phyloP scores from a whole-genome alignment of 345 rosid genomes.

The Rhizophora apiculata region DNA sequence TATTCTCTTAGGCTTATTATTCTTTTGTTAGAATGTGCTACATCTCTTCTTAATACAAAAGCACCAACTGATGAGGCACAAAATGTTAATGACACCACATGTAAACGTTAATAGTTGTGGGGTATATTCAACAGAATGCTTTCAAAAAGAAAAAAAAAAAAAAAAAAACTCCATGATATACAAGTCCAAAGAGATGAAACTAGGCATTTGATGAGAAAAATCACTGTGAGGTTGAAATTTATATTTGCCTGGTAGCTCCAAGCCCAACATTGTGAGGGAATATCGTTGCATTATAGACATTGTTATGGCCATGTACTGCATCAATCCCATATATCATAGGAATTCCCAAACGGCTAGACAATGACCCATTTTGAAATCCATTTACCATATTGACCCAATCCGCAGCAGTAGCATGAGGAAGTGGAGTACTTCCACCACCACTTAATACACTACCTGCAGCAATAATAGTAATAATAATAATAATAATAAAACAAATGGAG shows the following conservation, averaged over 20 bases:
- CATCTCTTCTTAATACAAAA: too few relatives aligned
- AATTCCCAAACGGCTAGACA: constrained; percentile 37
- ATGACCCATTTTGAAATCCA: constrained; percentile 27
- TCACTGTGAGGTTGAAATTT: not conserved
- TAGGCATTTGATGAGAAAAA: not conserved
- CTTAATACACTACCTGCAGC: constrained; percentile 37
- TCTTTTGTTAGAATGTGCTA: not conserved
- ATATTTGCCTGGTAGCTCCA: constrained; percentile 41
- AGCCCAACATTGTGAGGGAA: constrained; percentile 47
- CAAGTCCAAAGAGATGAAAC: not conserved
- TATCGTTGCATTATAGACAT: constrained; percentile 43
- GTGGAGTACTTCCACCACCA: constrained; percentile 40
- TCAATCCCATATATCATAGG: constrained; percentile 43
- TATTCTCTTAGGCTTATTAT: not conserved
- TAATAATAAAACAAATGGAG: too few relatives aligned
- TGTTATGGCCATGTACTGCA: constrained; percentile 45
- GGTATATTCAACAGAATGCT: too few relatives aligned
- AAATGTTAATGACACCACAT: too few relatives aligned
- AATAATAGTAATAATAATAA: not conserved
- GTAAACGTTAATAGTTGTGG: too few relatives aligned
- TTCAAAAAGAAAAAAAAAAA: too few relatives aligned
- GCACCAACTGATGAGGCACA: too few relatives aligned
- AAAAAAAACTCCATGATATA: not conserved
- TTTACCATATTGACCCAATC: constrained; percentile 40
- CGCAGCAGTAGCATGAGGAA: constrained; percentile 22